A percentile compares a stretch with the other conserved stretches of the same genome.
These are phyloP conservation scores for Acacia melanoxylon DNA, from an alignment of 306 rosid genomes.

Conservation along the genomic window DNA sequence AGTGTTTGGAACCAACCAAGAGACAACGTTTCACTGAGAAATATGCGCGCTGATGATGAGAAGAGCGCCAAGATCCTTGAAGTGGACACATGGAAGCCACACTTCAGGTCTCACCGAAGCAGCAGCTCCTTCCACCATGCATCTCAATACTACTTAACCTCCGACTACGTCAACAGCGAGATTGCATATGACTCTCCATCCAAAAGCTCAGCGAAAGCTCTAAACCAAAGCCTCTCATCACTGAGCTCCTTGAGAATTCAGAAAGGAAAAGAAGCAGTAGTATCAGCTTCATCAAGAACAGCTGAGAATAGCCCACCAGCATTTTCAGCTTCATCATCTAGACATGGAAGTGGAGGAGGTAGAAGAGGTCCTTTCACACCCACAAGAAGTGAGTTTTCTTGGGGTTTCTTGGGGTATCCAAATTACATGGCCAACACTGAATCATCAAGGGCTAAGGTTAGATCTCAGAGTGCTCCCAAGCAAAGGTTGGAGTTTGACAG, in stretches of 20 bases:
- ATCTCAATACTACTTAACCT: constrained; percentile 42
- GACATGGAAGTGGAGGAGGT: constrained; percentile 57
- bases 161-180: constrained; percentile 36
- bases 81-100: constrained; percentile 96
- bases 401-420: constrained; percentile 65
- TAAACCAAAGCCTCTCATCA: constrained; percentile 49
- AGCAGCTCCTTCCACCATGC: constrained; percentile 40
- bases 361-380: constrained; percentile 70
- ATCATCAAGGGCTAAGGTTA: constrained; percentile 79
- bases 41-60: constrained; percentile 45
- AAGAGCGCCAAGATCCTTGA: constrained; percentile 91
- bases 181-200: constrained; percentile 55
- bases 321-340: constrained; percentile 62
- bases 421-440: constrained; percentile 92
- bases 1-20: constrained; percentile 44
- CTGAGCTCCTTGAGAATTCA: constrained; percentile 40
- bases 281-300: constrained; percentile 48
- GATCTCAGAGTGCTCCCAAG: constrained; percentile 94
- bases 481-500: constrained; percentile 84
- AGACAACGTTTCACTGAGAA: constrained; percentile 45
- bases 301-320: constrained; percentile 68
- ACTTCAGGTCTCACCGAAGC: constrained; percentile 49
- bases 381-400: constrained; percentile 72
- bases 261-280: constrained; percentile 60
- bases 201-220: constrained; percentile 45